phyloP scores from a whole-genome alignment of 2,329 filamentous ascomycete species.

The Myotisia sp. region DNA sequence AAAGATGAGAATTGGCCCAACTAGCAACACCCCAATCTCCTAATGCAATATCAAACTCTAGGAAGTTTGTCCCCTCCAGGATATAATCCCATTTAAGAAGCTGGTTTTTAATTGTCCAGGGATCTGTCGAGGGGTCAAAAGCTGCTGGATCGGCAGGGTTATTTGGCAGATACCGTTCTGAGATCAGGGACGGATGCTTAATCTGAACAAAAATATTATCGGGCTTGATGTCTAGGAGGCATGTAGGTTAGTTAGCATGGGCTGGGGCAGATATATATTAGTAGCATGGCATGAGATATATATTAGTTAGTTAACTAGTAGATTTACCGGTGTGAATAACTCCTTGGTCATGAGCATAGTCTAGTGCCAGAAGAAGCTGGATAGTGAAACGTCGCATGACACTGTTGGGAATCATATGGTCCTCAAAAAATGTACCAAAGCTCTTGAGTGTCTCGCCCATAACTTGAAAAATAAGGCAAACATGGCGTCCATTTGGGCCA shows the following conservation, averaged over 20 bases:
- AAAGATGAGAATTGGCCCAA: slow-evolving; percentile 14
- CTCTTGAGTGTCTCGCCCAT: slow-evolving; percentile 13
- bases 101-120: no score
- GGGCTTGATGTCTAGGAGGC: slow-evolving; percentile 15
- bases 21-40: slow-evolving; percentile 18
- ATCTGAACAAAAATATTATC: slow-evolving; percentile 16
- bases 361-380: slow-evolving; percentile 7
- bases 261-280: no score
- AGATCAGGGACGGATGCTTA: slow-evolving; percentile 7
- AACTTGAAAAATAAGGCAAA: slow-evolving; percentile 15
- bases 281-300: not conserved
- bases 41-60: slow-evolving; percentile 13
- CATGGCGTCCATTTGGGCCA: slow-evolving; percentile 16
- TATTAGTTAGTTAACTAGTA: no score
- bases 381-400: slow-evolving; percentile 8
- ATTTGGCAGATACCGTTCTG: slow-evolving; percentile 9
- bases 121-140: no score
- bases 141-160: no score
- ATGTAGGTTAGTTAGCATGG: no score
- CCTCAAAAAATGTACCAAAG: slow-evolving; percentile 9
- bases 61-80: no score
- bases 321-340: slow-evolving; percentile 9
- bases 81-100: no score
- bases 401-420: slow-evolving; percentile 4
- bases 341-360: slow-evolving; percentile 5